Evolutionary conservation across 2,329 filamentous ascomycete genomes (phyloP), one percentile per base, ranked within the genome.

Genomic region (Camillea tinctor): DNA sequence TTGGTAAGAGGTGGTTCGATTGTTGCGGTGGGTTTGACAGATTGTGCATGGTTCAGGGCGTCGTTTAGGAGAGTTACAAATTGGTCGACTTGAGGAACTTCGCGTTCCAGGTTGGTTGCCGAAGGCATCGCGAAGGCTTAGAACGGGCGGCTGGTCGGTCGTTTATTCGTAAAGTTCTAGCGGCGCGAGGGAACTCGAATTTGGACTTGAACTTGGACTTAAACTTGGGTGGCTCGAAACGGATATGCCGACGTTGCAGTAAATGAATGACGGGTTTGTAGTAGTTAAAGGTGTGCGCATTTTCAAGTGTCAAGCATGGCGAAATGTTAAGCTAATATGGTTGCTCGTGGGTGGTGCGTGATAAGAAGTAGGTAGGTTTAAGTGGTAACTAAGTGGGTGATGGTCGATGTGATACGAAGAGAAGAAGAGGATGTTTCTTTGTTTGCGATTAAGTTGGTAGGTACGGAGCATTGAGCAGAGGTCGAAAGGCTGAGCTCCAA

Each of bases 1-100:
- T 93, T 90, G 24, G 85, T 87, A 64, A 97, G 81, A 3, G 88
- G 86, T 13, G 91, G 90, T 68, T 97, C 92, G 66, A 93, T 85
- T 20, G 82, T 79, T 20, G 80, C 74, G 40, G 81, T 79, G 30
- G 81, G 77, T 73, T 92, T 92, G 62, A 83, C 74, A 48, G 77
- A 70, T 56, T 81, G 81, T 60, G 88, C 88, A 71, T 82, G 83
- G 44, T 76, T 72, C 49, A 93, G 77, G 36, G 91, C 80, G 48
- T 81, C 75, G 49, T 81, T 75, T 30, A 92, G 77, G 22, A 89
- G 77, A 23, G 72, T 69, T 40, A 75, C 77, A 66, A 88, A 86
- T 23, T 79, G 75, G 50, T 78, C 77, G 56, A 88, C 84, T 55
- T 81, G 80, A 55, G 79, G 73, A 52, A 87, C 76, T 64, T 81